Conservation (phyloP, 805 yeast genomes). For the Candida manassasensis region DNA sequence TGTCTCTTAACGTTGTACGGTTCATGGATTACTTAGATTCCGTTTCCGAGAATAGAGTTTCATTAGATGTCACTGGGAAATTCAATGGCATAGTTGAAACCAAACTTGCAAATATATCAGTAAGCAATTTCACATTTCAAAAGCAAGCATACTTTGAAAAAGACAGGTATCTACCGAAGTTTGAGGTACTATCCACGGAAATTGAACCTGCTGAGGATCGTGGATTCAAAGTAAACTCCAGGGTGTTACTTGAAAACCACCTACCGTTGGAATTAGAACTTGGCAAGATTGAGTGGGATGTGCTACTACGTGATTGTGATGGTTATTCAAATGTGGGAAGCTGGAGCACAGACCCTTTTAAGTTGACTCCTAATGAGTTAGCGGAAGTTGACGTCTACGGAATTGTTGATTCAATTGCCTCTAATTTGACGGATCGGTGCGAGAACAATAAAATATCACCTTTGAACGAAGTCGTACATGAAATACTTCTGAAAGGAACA, state of each 20-base stretch:
- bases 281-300: constrained; percentile 22
- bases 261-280: constrained; percentile 17
- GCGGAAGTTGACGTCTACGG: constrained; percentile 18
- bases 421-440: constrained; percentile 16
- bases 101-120: constrained; percentile 13
- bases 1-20: constrained; percentile 14
- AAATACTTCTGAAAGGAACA: constrained; percentile 1
- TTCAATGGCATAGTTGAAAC: constrained; percentile 16
- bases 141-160: constrained; percentile 9
- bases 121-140: constrained; percentile 13
- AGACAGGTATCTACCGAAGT: constrained; percentile 11
- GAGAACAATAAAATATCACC: constrained; percentile 13
- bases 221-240: constrained; percentile 9
- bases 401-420: constrained; percentile 15
- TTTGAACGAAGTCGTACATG: constrained; percentile 17
- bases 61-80: constrained; percentile 19
- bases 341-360: constrained; percentile 16
- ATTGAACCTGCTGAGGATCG: constrained; percentile 1
- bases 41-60: constrained; percentile 12
- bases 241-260: constrained; percentile 8
- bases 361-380: constrained; percentile 11
- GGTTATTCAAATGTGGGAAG: constrained; percentile 17
- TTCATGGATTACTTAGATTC: constrained; percentile 15
- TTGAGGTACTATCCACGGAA: neutral
- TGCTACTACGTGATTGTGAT: constrained; percentile 24